Conservation (phyloP, 2,329 filamentous ascomycete species). For the Nemania bipapillata region DNA sequence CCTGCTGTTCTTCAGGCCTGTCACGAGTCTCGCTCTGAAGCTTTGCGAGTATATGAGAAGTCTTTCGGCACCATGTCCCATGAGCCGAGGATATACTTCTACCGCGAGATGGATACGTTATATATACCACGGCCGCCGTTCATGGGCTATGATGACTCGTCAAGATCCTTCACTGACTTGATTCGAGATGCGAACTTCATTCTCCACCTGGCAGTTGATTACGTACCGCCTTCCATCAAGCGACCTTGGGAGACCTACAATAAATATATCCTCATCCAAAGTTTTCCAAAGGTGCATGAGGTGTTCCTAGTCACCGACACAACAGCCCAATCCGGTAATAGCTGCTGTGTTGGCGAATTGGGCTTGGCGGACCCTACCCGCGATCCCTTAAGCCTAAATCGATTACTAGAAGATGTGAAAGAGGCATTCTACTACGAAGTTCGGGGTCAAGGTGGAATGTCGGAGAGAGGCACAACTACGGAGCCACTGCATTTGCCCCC, state of each 20-base stretch:
- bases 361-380: conserved; percentile 42
- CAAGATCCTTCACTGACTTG: conserved; percentile 56
- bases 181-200: conserved; percentile 53
- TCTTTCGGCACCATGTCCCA: conserved; percentile 52
- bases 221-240: conserved; percentile 57
- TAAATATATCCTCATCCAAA: conserved; percentile 59
- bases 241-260: conserved; percentile 64
- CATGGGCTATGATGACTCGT: conserved; percentile 56
- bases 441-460: conserved; percentile 36
- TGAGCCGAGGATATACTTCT: conserved; percentile 50
- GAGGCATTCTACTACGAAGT: conserved; percentile 50
- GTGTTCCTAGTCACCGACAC: conserved; percentile 53
- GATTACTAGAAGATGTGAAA: conserved; percentile 47
- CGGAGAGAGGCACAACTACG: conserved; percentile 41
- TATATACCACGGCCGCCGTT: conserved; percentile 55
- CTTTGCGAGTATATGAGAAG: conserved; percentile 53
- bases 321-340: conserved; percentile 30
- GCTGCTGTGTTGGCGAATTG: conserved; percentile 35
- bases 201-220: conserved; percentile 58
- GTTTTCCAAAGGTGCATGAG: conserved; percentile 50
- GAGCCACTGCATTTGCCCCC: conserved; percentile 44
- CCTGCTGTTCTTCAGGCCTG: conserved; percentile 57
- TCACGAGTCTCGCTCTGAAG: conserved; percentile 58
- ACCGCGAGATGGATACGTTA: conserved; percentile 50
- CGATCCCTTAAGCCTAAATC: conserved; percentile 41